Evolutionary conservation across 495 filamentous ascomycete species (phyloP), one percentile per base, ranked within the genome.

Genomic region (Mycothermus thermophilus): DNA sequence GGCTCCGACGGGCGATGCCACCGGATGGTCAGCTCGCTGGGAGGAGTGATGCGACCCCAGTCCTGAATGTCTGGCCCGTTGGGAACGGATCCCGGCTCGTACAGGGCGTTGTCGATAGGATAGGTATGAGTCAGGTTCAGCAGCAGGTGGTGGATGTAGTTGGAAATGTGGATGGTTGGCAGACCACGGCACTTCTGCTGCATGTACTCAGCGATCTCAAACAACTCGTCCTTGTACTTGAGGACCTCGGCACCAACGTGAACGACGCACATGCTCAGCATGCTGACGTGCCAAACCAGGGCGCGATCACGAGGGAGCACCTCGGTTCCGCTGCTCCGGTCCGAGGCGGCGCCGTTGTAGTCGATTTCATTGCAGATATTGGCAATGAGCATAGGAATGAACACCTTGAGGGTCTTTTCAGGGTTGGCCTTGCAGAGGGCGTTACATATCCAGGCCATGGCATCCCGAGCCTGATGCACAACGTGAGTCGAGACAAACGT

Each of bases 401-500:
- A 78, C 14, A 80, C 73, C 49, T 84, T 90, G 23, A 99, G 67
- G 3, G 86, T 80, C 62, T 93, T 93, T 48, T 84, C 77, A 0
- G 90, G 90, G 44, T 88, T 82, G 44, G 88, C 79, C 58, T 96
- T 96, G 71, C 87, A 92, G 13, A 96, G 63, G 0, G 80, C 79
- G 52, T 93, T 96, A 68, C 85, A 93, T 27, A 95, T 94, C 66
- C 93, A 99, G 2, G 90, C 90, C 83, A 96, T 94, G 12, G 92
- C 90, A 66, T 99, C 90, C 41, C 90, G 69, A 25, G 90, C 88
- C 56, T 96, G 90, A 47, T 99, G 87, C 15, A 96, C 87, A 25
- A 96, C 92, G 63, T 99, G 92, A 42, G 81, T 81, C 14, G 78
- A 76, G n/a, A 95, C 80, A 50, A 96, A 96, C 35, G 84, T 71